Percentiles rank a stretch among this genome's conserved stretches.
phyloP scores from a whole-genome alignment of 2,329 filamentous ascomycete species.

The Diaporthe longicolla region DNA sequence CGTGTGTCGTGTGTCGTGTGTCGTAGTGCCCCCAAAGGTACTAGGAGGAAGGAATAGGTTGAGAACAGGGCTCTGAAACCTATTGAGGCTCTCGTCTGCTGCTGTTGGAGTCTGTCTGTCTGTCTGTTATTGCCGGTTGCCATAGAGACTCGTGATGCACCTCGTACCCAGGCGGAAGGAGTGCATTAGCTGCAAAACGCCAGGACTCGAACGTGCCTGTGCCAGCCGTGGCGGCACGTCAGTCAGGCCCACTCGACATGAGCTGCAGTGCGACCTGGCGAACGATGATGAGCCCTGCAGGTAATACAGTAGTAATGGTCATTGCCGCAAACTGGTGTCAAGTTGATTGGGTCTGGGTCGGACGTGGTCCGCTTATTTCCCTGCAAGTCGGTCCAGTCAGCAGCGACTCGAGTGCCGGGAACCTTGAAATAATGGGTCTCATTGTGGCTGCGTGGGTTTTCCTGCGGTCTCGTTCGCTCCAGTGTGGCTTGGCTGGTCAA shows the following conservation, averaged over 20 bases:
- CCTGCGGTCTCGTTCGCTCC: no score
- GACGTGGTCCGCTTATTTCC: slow-evolving; percentile 20
- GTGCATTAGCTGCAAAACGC: slow-evolving; percentile 32
- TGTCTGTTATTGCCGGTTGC: slow-evolving; percentile 12
- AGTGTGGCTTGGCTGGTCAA: slow-evolving; percentile 30
- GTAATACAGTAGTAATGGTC: no score
- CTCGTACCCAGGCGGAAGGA: slow-evolving; percentile 23
- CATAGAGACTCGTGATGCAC: slow-evolving; percentile 9
- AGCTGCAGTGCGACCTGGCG: slow-evolving; percentile 17
- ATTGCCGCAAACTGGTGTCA: slow-evolving; percentile 27
- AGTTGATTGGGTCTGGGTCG: slow-evolving; percentile 33
- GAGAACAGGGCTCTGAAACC: neutral
- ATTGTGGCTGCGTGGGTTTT: no score
- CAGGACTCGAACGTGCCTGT: neutral
- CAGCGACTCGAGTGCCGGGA: slow-evolving; percentile 3
- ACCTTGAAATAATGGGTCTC: slow-evolving; percentile 18
- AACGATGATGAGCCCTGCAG: slow-evolving; percentile 20
- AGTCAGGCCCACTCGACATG: slow-evolving; percentile 1
- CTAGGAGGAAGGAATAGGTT: neutral
- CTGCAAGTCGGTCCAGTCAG: slow-evolving; percentile 18
- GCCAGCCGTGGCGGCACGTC: slow-evolving; percentile 9
- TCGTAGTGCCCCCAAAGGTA: neutral
- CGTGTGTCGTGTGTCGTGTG: no score
- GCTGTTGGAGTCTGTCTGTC: neutral
- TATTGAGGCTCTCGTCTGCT: slow-evolving; percentile 11